Base-by-base conservation (phyloP, 176 grass and related monocot species). In the Pharus latifolius region DNA sequence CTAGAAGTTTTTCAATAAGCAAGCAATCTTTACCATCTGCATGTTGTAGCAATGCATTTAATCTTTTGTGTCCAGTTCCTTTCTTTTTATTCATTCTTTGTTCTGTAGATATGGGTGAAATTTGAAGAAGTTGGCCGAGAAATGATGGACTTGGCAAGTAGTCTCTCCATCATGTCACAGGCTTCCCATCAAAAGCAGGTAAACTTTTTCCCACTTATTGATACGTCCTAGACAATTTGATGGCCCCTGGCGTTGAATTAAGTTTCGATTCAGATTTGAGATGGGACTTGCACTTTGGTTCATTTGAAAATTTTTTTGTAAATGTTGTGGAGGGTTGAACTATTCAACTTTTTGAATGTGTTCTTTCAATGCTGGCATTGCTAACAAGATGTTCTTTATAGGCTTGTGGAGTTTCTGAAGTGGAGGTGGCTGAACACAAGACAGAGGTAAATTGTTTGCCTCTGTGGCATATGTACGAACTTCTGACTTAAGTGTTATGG, bases 121-220 rank as follows among this genome's bases (percentile, higher is more conserved):
- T 69, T 99, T 71, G 81, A 79, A 80, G 81, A 79, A 57, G 77
- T 88, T 63, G 84, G 84, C 52, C 87, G 70, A 73, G 58, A 91
- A 51, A 94, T 94, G 77, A 46, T 84, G 75, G 69, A 22, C 65
- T 49, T 94, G 25, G 80, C 90, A 8, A 88, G 72, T 69, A 79
- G 62, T 66, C 87, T 91, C 56, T 80, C 90, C 72, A 61, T 41
- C 49, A 83, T 83, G 50, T 90, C 86, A 25, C 78, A 45, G 69
- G 63, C 63, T 76, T 98, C 89, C 33, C 83, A 65, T 76, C 78
- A 86, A 69, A 93, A 98, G 67, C 86, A 93, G 87, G 95, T 99
- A 80, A 59, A 23, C 41, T 49, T 9, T 48, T n/a, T 55, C 29
- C 50, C 12, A 19, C 23, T 50, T 18, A 6, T 35, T 19, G 23